Conservation (phyloP, 371 early-diverging fungal genomes). For the Mucor circinelloides region DNA sequence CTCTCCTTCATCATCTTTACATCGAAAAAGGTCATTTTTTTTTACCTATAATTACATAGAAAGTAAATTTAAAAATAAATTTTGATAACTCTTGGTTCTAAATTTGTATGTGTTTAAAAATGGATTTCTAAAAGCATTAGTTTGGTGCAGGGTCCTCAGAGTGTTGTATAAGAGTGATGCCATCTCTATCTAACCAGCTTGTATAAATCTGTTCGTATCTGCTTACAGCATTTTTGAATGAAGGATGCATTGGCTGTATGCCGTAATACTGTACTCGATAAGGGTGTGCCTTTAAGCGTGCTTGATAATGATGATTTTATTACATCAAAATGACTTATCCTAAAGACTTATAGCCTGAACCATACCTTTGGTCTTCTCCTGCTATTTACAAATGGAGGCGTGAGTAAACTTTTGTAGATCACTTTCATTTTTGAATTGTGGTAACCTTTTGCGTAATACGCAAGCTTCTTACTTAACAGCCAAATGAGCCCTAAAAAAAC, state of each 20-base stretch:
- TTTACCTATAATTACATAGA: not conserved
- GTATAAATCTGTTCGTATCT: not conserved
- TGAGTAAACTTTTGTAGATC: not conserved
- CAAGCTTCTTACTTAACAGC: too few relatives aligned
- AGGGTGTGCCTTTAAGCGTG: not conserved
- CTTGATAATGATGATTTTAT: not conserved
- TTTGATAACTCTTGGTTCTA: not conserved
- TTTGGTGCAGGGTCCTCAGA: not conserved
- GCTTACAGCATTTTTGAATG: not conserved
- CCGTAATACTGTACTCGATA: not conserved
- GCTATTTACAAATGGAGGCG: not conserved
- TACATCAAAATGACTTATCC: not conserved
- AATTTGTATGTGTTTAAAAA: not conserved
- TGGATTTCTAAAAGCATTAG: not conserved
- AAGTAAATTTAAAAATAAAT: not conserved
- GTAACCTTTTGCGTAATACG: too few relatives aligned
- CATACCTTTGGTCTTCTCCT: not conserved
- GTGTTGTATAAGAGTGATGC: not conserved
- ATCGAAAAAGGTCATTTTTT: not conserved
- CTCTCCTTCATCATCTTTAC: not conserved
- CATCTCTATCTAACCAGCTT: not conserved
- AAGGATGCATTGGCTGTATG: not conserved
- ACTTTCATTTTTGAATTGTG: not conserved
- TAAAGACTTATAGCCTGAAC: not conserved
- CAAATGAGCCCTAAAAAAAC: too few relatives aligned